Evolutionary conservation across 2,329 filamentous ascomycete species (phyloP).

Genomic region (Penicillium sp.): DNA sequence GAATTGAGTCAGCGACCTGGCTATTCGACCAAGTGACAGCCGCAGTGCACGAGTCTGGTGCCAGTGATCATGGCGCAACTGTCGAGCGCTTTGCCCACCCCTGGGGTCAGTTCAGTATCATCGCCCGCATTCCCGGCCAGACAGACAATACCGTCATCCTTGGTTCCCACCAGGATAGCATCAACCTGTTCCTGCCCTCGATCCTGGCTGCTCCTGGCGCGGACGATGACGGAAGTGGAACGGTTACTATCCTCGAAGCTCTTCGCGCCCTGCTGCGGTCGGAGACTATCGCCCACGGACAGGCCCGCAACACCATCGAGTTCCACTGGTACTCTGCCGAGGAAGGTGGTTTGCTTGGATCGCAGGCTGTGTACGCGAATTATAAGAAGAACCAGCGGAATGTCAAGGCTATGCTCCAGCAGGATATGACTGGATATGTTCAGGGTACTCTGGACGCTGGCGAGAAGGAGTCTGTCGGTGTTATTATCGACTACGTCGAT

Average conservation of each 20-base stretch:
- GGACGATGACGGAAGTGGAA: constrained; percentile 90
- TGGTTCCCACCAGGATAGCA: constrained; percentile 88
- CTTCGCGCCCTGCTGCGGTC: constrained; percentile 70
- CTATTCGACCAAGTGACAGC: constrained; percentile 64
- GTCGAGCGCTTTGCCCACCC: constrained; percentile 68
- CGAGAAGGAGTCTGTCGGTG: constrained; percentile 73
- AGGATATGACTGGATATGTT: constrained; percentile 92
- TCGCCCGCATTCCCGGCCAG: constrained; percentile 81
- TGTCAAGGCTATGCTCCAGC: constrained; percentile 93
- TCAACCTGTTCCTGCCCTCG: constrained; percentile 82
- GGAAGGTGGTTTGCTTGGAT: constrained; percentile 77
- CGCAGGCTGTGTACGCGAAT: constrained; percentile 74
- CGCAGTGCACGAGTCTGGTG: constrained; percentile 63
- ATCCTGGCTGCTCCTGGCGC: constrained; percentile 78
- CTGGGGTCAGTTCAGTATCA: constrained; percentile 85
- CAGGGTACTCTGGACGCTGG: constrained; percentile 75
- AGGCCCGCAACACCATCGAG: constrained; percentile 76
- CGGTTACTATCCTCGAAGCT: constrained; percentile 88
- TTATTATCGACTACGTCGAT: constrained; percentile 88
- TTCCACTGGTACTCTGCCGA: constrained; percentile 96
- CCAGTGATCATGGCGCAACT: constrained; percentile 55
- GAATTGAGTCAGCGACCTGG: constrained; percentile 80
- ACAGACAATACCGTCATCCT: constrained; percentile 77
- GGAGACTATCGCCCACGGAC: constrained; percentile 60
- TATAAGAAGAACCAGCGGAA: constrained; percentile 67